These are phyloP conservation scores for Antarctomyces pellizariae DNA, from an alignment of 495 filamentous ascomycete species.

Conservation along the genomic window DNA sequence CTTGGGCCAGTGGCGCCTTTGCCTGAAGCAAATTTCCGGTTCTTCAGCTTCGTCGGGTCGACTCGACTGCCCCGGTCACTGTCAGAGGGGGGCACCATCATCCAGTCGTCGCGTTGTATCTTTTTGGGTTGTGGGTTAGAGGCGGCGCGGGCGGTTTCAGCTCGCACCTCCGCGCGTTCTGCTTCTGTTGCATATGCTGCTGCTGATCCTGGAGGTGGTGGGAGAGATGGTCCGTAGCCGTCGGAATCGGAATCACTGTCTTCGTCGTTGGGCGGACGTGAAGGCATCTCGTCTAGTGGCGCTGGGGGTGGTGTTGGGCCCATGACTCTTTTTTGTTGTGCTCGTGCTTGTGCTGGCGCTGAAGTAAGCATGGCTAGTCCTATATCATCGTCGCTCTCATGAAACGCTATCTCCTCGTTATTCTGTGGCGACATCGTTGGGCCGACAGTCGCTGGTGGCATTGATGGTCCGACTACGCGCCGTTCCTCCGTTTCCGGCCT, in stretches of 20 bases:
- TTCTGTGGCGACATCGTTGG: conserved; percentile 6
- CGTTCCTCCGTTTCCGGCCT: conserved; percentile 4
- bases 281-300: conserved; percentile 17
- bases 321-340: conserved; percentile 17
- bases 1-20: conserved; percentile 26
- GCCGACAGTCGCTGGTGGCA: conserved; percentile 3
- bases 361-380: conserved; percentile 3
- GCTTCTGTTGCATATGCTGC: conserved; percentile 9
- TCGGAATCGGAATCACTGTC: conserved; percentile 13
- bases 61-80: conserved; percentile 37
- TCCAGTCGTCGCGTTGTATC: conserved; percentile 68
- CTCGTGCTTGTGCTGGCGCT: conserved; percentile 2
- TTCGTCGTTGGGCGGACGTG: conserved; percentile 13
- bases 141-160: conserved; percentile 6
- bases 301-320: conserved; percentile 31
- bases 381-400: conserved; percentile 9
- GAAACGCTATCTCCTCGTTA: conserved; percentile 4
- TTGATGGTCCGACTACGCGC: conserved; percentile 5
- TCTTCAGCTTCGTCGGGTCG: conserved; percentile 65
- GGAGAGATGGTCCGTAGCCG: conserved; percentile 61
- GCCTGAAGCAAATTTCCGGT: conserved; percentile 65
- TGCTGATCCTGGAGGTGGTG: conserved; percentile 22
- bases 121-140: conserved; percentile 17
- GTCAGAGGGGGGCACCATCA: conserved; percentile 60
- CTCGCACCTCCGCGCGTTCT: conserved; percentile 2